Evolutionary conservation across 1,139 yeast species (phyloP).

Genomic region (Hyphopichia pseudoburtonii): DNA sequence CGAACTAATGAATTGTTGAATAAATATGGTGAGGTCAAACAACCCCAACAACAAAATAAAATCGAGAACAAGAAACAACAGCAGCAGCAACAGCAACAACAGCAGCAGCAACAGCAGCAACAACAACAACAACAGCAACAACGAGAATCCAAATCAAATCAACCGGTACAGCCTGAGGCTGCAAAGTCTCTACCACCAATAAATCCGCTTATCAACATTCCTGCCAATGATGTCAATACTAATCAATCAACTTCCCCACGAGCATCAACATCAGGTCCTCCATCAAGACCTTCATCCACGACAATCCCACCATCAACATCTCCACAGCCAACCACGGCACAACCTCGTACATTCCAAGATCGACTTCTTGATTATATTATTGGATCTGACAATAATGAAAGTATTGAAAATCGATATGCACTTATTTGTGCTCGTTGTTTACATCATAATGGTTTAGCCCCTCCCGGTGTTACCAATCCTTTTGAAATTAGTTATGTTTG

Average conservation of each 20-base stretch:
- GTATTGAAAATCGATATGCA: conserved; percentile 66
- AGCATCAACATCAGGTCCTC: conserved; percentile 3
- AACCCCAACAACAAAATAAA: not conserved
- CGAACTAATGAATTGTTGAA: conserved; percentile 71
- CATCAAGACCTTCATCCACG: not conserved
- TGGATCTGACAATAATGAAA: conserved; percentile 70
- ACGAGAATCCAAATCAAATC: conserved; percentile 1
- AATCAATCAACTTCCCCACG: conserved; percentile 1
- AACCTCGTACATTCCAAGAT: conserved; percentile 37
- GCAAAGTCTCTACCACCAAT: too few species aligned
- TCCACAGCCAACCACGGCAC: conserved; percentile 1
- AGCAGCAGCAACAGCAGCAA: not conserved
- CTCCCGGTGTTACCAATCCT: conserved; percentile 62
- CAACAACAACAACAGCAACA: not conserved
- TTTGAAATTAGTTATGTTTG: conserved; percentile 61
- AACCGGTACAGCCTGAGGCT: not conserved
- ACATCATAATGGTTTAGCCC: conserved; percentile 80
- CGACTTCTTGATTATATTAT: conserved; percentile 53
- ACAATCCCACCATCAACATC: not conserved
- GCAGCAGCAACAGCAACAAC: not conserved
- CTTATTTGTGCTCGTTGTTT: conserved; percentile 66
- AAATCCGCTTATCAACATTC: not conserved
- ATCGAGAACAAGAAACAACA: too few species aligned
- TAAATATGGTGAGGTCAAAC: conserved; percentile 54
- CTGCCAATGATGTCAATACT: not conserved